Conservation (phyloP, 768 basidiomycete genomes). For the Lepiota brunneoincarnata region DNA sequence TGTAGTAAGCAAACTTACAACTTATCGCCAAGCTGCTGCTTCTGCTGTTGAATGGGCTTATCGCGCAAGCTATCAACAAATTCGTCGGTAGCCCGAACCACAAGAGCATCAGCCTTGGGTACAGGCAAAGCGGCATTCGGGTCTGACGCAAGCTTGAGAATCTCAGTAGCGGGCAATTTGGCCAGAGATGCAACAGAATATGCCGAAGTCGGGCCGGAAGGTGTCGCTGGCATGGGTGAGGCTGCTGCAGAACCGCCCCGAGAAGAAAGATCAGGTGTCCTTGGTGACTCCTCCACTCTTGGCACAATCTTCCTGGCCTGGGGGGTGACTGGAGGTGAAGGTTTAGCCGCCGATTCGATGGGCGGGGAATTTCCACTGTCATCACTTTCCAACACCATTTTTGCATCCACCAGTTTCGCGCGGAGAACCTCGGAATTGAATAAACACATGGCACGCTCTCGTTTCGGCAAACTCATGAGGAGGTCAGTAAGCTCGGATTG, state of each 20-base stretch:
- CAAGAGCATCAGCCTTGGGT: slow-evolving; percentile 67
- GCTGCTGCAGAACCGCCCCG: slow-evolving; percentile 70
- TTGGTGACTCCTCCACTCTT: slow-evolving; percentile 48
- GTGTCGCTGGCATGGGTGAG: slow-evolving; percentile 66
- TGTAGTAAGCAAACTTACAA: slow-evolving; percentile 41
- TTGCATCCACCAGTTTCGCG: slow-evolving; percentile 78
- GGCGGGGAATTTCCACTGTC: slow-evolving; percentile 44
- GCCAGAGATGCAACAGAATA: slow-evolving; percentile 73
- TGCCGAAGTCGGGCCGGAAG: slow-evolving; percentile 32
- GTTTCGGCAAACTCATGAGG: slow-evolving; percentile 82
- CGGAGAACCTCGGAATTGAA: slow-evolving; percentile 83
- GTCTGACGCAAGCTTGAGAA: slow-evolving; percentile 61
- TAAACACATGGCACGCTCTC: slow-evolving; percentile 87
- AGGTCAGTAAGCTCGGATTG: slow-evolving; percentile 71
- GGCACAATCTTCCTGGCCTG: slow-evolving; percentile 52
- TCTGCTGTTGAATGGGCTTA: slow-evolving; percentile 57
- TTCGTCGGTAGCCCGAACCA: slow-evolving; percentile 66
- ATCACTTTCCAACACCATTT: slow-evolving; percentile 73
- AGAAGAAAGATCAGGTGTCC: slow-evolving; percentile 76
- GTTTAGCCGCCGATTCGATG: slow-evolving; percentile 1
- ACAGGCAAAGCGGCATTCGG: slow-evolving; percentile 52
- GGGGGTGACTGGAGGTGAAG: slow-evolving; percentile 52
- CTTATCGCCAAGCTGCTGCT: slow-evolving; percentile 81
- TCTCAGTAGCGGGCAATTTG: slow-evolving; percentile 70
- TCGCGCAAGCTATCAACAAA: slow-evolving; percentile 65